Percentiles rank a stretch among this genome's conserved stretches.
These are phyloP conservation scores for Filosporella fistucella DNA, from an alignment of 495 filamentous ascomycete genomes.

Conservation along the genomic window DNA sequence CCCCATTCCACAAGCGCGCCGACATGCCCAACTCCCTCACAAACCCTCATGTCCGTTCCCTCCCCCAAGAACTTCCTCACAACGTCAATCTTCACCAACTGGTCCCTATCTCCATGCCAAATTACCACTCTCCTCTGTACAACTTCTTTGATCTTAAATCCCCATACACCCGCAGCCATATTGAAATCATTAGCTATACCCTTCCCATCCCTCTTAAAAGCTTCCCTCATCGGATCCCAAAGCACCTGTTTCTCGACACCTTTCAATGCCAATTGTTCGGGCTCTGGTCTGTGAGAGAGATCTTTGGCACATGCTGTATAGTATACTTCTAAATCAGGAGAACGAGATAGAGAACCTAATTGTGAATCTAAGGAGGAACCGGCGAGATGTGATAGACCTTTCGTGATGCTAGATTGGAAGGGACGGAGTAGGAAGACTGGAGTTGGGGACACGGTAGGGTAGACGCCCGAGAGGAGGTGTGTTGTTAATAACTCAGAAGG, in stretches of 20 bases:
- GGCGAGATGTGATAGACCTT: not conserved
- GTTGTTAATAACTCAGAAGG: not conserved
- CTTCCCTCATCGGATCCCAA: conserved; percentile 2
- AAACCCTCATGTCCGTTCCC: not conserved
- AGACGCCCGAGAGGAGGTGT: not conserved
- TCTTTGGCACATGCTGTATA: conserved; percentile 1
- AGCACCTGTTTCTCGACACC: not conserved
- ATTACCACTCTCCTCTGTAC: not conserved
- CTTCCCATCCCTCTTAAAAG: conserved; percentile 3
- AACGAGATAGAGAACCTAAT: not conserved
- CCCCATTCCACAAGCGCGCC: not conserved
- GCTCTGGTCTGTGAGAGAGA: conserved; percentile 1
- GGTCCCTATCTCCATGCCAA: conserved; percentile 15
- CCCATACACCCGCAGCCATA: conserved; percentile 3
- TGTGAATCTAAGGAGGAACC: conserved; percentile 4
- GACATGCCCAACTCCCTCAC: conserved; percentile 5
- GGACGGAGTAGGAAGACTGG: too few species aligned
- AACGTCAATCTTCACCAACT: conserved; percentile 1
- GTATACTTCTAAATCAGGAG: conserved; percentile 1
- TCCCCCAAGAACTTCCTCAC: not conserved
- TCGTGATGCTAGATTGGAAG: not conserved
- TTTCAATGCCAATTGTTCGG: conserved; percentile 1
- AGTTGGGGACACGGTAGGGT: not conserved
- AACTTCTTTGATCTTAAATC: conserved; percentile 12
- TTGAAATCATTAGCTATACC: not conserved